phyloP scores from a whole-genome alignment of 371 early-diverging fungal species.

The Basidiobolus heterosporus region DNA sequence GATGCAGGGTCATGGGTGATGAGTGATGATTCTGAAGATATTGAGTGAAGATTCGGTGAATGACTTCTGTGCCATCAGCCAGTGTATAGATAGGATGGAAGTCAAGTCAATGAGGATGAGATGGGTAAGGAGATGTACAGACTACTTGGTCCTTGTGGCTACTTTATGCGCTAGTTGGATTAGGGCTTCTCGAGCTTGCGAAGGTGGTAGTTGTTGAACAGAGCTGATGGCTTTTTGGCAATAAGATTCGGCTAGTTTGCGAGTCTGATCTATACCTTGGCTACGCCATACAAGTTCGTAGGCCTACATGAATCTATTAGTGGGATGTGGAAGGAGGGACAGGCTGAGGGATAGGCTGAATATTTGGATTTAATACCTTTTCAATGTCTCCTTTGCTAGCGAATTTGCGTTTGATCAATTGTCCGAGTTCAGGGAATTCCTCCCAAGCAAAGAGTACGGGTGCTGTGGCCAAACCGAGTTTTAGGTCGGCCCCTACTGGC shows the following conservation, averaged over 20 bases:
- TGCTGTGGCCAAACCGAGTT: constrained; percentile 78
- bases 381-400: constrained; percentile 39
- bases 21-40: no score
- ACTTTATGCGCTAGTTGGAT: constrained; percentile 40
- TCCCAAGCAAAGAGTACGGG: constrained; percentile 87
- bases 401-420: constrained; percentile 76
- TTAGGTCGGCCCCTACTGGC: constrained; percentile 72
- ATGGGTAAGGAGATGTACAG: not conserved
- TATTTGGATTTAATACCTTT: constrained; percentile 16
- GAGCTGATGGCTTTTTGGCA: constrained; percentile 38
- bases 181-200: constrained; percentile 46
- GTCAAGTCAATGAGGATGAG: no score
- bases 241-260: constrained; percentile 30
- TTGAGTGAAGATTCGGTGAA: no score
- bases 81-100: no score
- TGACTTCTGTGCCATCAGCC: no score
- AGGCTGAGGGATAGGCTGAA: constrained; percentile 1
- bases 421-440: constrained; percentile 67
- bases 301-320: constrained; percentile 18
- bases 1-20: no score
- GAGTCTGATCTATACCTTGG: constrained; percentile 45
- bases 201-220: constrained; percentile 37
- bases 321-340: not conserved
- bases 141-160: constrained; percentile 17
- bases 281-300: constrained; percentile 50